These are phyloP conservation scores for Triticum monococcum DNA, from an alignment of 176 grass and related monocot genomes.

Conservation along the genomic window DNA sequence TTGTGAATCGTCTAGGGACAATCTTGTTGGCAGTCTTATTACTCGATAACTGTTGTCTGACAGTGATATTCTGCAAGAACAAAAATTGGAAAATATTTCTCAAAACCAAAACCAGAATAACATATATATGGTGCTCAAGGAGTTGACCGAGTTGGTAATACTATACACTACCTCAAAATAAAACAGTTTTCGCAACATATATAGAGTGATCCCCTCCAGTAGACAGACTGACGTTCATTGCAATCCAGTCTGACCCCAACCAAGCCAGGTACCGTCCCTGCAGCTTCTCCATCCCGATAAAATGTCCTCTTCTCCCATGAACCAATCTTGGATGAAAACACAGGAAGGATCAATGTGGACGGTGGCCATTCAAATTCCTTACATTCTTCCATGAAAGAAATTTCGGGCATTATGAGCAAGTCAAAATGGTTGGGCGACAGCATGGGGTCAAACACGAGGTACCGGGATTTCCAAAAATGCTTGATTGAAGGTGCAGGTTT, in stretches of 20 bases:
- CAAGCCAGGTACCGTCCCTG: neutral
- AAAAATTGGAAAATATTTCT: neutral
- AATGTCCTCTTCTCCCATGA: slow-evolving; percentile 21
- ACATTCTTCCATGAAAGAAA: neutral
- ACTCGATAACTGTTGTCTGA: neutral
- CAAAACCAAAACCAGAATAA: neutral
- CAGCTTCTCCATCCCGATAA: neutral
- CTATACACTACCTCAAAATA: slow-evolving; percentile 10
- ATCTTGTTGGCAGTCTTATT: neutral
- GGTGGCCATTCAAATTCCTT: slow-evolving; percentile 12
- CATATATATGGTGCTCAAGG: neutral
- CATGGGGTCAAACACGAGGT: neutral
- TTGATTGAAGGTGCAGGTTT: neutral
- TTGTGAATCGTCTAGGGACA: neutral
- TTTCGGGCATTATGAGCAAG: neutral
- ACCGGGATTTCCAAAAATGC: accelerated
- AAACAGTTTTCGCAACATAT: neutral
- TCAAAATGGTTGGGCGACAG: neutral
- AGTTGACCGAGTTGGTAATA: neutral
- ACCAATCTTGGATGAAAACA: slow-evolving; percentile 12
- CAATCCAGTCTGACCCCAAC: neutral
- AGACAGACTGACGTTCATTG: neutral
- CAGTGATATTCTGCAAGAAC: neutral
- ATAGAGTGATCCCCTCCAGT: slow-evolving; percentile 15
- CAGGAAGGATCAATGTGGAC: neutral